These are phyloP conservation scores for Athelia sp. DNA, from an alignment of 1,284 basidiomycete genomes.

Conservation along the genomic window DNA sequence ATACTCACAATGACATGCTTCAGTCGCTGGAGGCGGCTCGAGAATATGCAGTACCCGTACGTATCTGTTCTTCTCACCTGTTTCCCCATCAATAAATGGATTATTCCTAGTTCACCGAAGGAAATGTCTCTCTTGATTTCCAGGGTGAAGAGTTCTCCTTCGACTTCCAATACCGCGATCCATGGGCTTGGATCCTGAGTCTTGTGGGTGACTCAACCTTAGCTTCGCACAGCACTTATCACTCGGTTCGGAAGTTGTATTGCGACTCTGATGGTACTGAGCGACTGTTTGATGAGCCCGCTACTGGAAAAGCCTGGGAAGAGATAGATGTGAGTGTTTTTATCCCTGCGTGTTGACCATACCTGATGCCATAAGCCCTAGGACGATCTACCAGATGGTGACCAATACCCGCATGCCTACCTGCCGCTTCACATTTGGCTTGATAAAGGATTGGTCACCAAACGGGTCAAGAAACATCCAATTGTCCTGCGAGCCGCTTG, in stretches of 20 bases:
- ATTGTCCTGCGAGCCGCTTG: conserved; percentile 19
- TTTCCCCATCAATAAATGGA: neutral
- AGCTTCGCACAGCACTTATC: conserved; percentile 15
- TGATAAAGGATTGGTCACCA: conserved; percentile 24
- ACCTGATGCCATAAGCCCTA: conserved; percentile 19
- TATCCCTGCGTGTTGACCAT: conserved; percentile 10
- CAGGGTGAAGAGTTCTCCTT: conserved; percentile 10
- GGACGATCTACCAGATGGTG: conserved; percentile 7
- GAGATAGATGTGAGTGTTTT: conserved; percentile 17
- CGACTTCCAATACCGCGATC: conserved; percentile 21
- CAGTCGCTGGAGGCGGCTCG: conserved; percentile 12
- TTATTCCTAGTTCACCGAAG: conserved; percentile 17
- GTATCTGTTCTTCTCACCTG: conserved; percentile 1
- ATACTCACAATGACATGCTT: conserved; percentile 14
- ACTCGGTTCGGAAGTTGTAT: conserved; percentile 17
- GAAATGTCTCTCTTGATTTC: conserved; percentile 9
- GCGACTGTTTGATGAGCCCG: conserved; percentile 20
- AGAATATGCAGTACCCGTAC: conserved; percentile 12
- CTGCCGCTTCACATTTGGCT: conserved; percentile 26
- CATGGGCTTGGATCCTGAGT: conserved; percentile 20
- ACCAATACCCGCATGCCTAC: conserved; percentile 15
- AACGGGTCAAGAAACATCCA: conserved; percentile 22
- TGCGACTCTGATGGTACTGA: conserved; percentile 11
- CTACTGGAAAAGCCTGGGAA: conserved; percentile 21
- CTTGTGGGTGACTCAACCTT: conserved; percentile 18